Evolutionary conservation across 1,139 yeast species (phyloP), one percentile per base, ranked within the genome.

Genomic region (Taphrina flavorubra): DNA sequence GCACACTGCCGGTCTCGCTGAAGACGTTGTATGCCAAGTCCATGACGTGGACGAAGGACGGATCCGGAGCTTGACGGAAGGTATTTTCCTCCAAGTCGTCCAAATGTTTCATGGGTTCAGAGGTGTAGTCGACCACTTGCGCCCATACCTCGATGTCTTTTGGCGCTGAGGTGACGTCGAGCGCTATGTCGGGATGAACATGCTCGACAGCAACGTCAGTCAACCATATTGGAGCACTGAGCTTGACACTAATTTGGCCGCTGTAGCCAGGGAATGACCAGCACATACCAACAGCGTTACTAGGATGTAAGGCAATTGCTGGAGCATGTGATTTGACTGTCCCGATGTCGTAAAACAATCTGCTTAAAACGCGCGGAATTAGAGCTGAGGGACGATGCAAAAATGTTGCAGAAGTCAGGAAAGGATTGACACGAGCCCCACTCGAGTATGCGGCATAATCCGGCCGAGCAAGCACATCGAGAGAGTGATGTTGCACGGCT

Each of bases 201-300:
- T 79, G 80, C 49, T 76, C 76, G 6, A 79, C 57, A 1, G 77
- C 76, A 16, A 79, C 70, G 16, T 76, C 77, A 5, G 76, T 73
- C 7, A 77, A 71, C 37, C 61, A 64, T 25, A 76, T 74, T 11
- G 71, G 71, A 6, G 72, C 71, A 1, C 78, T 75, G 44, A 79
- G 71, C 10, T 70, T 63, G 25, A 79, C 71, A 0, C 75, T 80
- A 46, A 79, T 71, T 8, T 69, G 72, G 11, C 80, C 81, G 14
- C 68, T 51, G 2, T 70, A 65, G 0, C 80, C 80, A 11, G 75
- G 72, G 64, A 79, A 75, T 34, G 80, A 77, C 81, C 81, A 79
- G 70, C 81, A 79, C 60, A 73, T 73, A 6, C 80, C 80, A 1
- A 74, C 72, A 14, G 74, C 71, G 20, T 71, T 70, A 2, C 73